Conservation (phyloP, 2,329 filamentous ascomycete species). For the Paecilomyces variotii region DNA sequence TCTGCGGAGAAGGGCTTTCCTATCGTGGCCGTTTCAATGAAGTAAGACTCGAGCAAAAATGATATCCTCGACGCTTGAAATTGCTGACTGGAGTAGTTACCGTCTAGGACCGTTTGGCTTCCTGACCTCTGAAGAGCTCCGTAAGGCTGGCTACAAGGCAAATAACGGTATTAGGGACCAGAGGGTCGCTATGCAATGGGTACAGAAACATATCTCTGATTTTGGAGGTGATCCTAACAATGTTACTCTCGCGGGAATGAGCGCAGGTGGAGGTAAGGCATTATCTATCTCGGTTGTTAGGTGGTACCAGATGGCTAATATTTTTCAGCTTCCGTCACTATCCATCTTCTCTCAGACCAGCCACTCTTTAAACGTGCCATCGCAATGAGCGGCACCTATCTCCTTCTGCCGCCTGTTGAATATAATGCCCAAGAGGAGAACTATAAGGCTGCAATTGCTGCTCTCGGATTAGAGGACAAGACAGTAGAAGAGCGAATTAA, state of each 20-base stretch:
- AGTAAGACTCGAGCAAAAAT: conserved; percentile 23
- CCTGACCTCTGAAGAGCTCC: conserved; percentile 42
- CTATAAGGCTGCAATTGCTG: conserved; percentile 34
- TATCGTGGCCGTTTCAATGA: conserved; percentile 40
- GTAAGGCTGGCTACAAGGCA: conserved; percentile 35
- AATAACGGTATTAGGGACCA: conserved; percentile 46
- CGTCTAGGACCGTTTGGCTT: conserved; percentile 39
- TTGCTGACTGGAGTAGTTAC: conserved; percentile 32
- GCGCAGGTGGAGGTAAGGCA: conserved; percentile 35
- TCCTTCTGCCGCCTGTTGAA: conserved; percentile 35
- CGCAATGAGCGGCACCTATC: conserved; percentile 36
- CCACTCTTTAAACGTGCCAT: conserved; percentile 37
- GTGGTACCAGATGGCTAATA: conserved; percentile 1
- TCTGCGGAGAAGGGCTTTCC: conserved; percentile 38
- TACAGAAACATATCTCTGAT: conserved; percentile 30
- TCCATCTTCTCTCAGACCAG: conserved; percentile 27
- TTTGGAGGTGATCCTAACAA: conserved; percentile 36
- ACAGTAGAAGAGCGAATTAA: conserved; percentile 35
- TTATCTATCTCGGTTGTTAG: conserved; percentile 5
- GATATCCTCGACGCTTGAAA: neutral
- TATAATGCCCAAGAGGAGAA: conserved; percentile 31
- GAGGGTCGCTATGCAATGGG: conserved; percentile 31
- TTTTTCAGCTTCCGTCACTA: conserved; percentile 20
- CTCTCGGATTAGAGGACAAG: conserved; percentile 31
- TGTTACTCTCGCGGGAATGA: conserved; percentile 40